Conservation (phyloP, 495 filamentous ascomycete genomes). For the Barbatosphaeria neglecta region DNA sequence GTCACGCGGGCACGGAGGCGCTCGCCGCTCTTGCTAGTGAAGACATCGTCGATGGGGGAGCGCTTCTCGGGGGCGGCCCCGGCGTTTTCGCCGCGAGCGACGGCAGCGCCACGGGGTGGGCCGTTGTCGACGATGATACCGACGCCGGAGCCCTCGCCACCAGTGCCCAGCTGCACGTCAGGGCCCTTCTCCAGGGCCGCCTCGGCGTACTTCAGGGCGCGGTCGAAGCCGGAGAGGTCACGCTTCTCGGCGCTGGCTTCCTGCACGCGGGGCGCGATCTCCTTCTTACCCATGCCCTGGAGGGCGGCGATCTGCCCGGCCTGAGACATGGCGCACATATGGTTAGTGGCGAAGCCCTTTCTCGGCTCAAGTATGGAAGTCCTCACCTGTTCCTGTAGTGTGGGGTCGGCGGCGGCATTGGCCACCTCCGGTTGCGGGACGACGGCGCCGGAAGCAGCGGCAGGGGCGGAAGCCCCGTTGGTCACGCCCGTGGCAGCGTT, state of each 20-base stretch:
- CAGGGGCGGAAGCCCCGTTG: constrained; percentile 5
- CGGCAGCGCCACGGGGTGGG: constrained; percentile 7
- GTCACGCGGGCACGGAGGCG: constrained; percentile 31
- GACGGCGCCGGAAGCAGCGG: constrained; percentile 8
- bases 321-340: not conserved
- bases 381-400: constrained; percentile 23
- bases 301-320: constrained; percentile 28
- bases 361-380: not conserved
- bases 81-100: not conserved
- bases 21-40: constrained; percentile 10
- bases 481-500: constrained; percentile 24
- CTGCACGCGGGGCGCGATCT: constrained; percentile 30
- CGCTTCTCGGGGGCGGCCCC: constrained; percentile 13
- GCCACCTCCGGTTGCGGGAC: constrained; percentile 4
- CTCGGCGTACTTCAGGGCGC: constrained; percentile 34
- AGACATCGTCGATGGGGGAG: constrained; percentile 11
- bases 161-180: constrained; percentile 34
- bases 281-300: constrained; percentile 36
- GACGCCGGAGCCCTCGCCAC: constrained; percentile 33
- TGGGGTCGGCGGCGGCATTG: constrained; percentile 19
- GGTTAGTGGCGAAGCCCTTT: constrained; percentile 5
- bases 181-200: constrained; percentile 34
- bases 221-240: constrained; percentile 36
- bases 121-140: constrained; percentile 37
- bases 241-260: constrained; percentile 18